Percentiles rank a stretch among this genome's conserved stretches.
These are phyloP conservation scores for Lagerstroemia speciosa DNA, from an alignment of 345 rosid species.

Conservation along the genomic window DNA sequence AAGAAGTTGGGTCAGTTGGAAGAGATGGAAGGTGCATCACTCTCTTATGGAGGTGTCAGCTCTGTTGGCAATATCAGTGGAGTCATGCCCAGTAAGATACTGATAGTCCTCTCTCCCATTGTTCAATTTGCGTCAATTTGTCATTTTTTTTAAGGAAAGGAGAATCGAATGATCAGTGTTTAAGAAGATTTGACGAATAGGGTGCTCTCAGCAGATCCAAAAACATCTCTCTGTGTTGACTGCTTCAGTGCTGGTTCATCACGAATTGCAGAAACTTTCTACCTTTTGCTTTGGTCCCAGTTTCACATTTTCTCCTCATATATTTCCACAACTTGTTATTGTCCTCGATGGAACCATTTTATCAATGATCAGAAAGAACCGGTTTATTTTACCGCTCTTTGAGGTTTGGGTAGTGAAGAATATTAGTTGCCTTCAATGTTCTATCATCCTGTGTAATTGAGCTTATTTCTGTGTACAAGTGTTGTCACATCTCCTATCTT, in stretches of 20 bases:
- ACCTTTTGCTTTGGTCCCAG: no score
- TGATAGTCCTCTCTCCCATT: neutral
- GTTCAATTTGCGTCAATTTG: neutral
- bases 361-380: neutral
- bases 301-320: neutral
- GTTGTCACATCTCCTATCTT: neutral
- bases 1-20: slow-evolving; percentile 73
- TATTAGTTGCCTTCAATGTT: neutral
- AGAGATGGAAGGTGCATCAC: slow-evolving; percentile 60
- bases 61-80: slow-evolving; percentile 49
- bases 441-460: neutral
- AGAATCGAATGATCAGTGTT: neutral
- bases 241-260: neutral
- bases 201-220: neutral
- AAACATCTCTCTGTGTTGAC: neutral
- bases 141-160: neutral
- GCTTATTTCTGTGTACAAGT: neutral
- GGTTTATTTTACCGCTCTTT: no score
- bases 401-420: neutral
- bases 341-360: neutral
- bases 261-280: neutral
- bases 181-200: no score
- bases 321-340: no score
- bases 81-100: slow-evolving; percentile 50
- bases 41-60: slow-evolving; percentile 68